Evolutionary conservation across 2,329 filamentous ascomycete species (phyloP), one percentile per base, ranked within the genome.

Genomic region (Aspergillus phoenicis): DNA sequence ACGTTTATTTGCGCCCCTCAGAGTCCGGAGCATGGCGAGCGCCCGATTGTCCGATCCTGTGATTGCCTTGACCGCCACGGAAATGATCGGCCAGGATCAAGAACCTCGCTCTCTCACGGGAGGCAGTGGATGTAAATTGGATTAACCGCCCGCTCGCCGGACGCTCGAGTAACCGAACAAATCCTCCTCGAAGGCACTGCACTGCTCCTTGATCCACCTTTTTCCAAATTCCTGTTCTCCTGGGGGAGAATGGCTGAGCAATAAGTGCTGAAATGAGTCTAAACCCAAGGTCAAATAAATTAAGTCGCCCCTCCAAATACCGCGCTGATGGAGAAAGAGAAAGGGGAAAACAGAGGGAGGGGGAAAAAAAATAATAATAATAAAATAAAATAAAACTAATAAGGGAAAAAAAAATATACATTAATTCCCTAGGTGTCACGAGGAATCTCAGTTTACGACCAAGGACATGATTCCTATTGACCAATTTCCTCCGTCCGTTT

Each of bases 41-140:
- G 45, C 38, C 49, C 33, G 62, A 57, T 57, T 57, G 30, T 47
- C 41, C 53, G 48, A 48, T 48, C 49, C 39, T 57, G 56, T 60
- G 61, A 52, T 55, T 59, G 33, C 30, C 39, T n/a, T 58, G 61
- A 65, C 61, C 51, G 59, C 61, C 55, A 62, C 47, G 63, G 63
- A 47, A 62, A 64, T 62, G 65, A 66, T 67, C 63, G 57, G 41
- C 65, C 60, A 64, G 64, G 62, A 61, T 65, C 63, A 66, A 63
- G 58, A 64, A 62, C 60, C 62, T 63, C 49, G 26, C 45, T 49
- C 45, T 48, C 45, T 49, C 26, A 28, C 47, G 47, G 47, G 47
- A 30, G 47, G 47, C 24, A 17, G 47, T 51, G 47, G 47, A n/a
- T 17, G 47, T 51, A 17, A 30, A 51, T 51, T 33, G 26, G 26